phyloP scores from a whole-genome alignment of 2,329 filamentous ascomycete species.

The Fusarium hainanense region DNA sequence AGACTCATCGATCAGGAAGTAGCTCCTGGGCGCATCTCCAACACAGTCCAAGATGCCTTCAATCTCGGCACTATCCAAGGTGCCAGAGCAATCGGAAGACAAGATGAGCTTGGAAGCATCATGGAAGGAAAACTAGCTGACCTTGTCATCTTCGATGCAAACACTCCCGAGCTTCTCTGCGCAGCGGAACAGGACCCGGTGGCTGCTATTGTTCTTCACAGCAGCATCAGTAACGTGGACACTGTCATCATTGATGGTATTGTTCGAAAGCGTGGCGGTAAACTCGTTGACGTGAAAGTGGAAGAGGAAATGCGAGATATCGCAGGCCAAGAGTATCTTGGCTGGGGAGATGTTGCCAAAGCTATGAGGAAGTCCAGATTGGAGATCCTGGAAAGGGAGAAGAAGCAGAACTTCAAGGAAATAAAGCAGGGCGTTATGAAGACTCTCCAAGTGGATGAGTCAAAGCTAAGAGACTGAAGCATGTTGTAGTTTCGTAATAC shows the following conservation, averaged over 20 bases:
- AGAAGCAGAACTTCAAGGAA: neutral
- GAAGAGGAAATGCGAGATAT: neutral
- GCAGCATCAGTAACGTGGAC: constrained; percentile 10
- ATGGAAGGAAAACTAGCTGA: constrained; percentile 7
- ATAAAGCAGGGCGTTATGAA: neutral
- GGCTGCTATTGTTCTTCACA: constrained; percentile 2
- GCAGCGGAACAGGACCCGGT: constrained; percentile 6
- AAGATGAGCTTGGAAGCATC: neutral
- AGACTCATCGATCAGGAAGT: neutral
- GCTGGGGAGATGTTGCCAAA: neutral
- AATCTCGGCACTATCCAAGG: constrained; percentile 15
- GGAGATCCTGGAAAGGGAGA: neutral
- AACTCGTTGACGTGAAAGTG: neutral
- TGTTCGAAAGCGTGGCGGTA: neutral
- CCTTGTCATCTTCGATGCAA: constrained; percentile 3
- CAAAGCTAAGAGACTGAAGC: neutral
- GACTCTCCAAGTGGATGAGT: constrained; percentile 1
- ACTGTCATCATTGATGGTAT: constrained; percentile 10
- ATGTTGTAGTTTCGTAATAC: no score
- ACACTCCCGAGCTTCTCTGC: neutral
- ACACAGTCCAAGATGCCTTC: constrained; percentile 2
- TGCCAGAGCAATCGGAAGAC: neutral
- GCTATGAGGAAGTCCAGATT: constrained; percentile 5
- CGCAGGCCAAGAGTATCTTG: neutral
- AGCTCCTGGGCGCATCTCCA: neutral